Evolutionary conservation across 2,329 filamentous ascomycete genomes (phyloP).

Genomic region (Botrytis aclada): DNA sequence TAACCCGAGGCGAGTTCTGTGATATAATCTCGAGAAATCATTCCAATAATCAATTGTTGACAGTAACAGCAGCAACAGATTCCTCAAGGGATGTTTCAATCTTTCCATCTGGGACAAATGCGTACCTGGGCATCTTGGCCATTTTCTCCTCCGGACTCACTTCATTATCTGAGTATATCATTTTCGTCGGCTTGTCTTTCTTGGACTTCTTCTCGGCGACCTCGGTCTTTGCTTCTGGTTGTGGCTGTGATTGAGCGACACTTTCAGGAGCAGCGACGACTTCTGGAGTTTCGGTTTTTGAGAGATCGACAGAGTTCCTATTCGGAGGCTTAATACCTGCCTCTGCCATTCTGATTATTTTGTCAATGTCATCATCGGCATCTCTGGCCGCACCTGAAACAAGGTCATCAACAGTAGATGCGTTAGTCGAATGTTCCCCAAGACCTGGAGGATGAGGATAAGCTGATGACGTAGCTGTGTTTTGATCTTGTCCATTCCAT

Average conservation of each 20-base stretch:
- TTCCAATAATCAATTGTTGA: conserved; percentile 23
- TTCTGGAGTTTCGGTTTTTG: conserved; percentile 13
- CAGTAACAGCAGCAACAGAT: conserved; percentile 31
- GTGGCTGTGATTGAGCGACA: conserved; percentile 40
- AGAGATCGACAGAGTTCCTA: conserved; percentile 45
- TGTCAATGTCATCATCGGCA: conserved; percentile 63
- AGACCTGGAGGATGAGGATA: conserved; percentile 39
- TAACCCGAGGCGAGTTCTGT: neutral
- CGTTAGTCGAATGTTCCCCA: conserved; percentile 39
- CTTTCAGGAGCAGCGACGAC: neutral
- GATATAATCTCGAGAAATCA: neutral
- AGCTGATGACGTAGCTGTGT: conserved; percentile 41
- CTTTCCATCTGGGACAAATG: conserved; percentile 52
- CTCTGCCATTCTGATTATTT: conserved; percentile 63
- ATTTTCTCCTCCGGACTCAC: conserved; percentile 87
- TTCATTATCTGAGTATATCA: conserved; percentile 80
- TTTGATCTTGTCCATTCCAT: conserved; percentile 40
- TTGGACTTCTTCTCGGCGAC: conserved; percentile 60
- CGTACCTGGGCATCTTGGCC: conserved; percentile 74
- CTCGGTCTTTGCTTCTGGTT: conserved; percentile 39
- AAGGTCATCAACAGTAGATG: conserved; percentile 49
- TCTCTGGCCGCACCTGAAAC: conserved; percentile 45
- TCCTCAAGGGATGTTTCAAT: conserved; percentile 37
- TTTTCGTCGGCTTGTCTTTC: conserved; percentile 65
- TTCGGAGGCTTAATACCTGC: conserved; percentile 53